Evolutionary conservation across 495 filamentous ascomycete species (phyloP).

Genomic region (Penicillium paxilli): DNA sequence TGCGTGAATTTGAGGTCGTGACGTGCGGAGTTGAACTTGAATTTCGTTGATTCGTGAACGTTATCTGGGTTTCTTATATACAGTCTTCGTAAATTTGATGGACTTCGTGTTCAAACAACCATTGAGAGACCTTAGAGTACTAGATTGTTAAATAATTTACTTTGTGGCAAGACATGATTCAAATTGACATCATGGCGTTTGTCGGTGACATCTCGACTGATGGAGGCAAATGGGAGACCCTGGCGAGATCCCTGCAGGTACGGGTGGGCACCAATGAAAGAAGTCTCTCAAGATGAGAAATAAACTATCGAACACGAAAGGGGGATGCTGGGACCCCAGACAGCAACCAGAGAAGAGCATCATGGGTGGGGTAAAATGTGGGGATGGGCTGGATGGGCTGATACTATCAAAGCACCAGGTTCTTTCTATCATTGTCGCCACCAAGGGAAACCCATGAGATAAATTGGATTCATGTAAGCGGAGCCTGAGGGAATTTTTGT

Average conservation of each 20-base stretch:
- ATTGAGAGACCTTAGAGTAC: not conserved
- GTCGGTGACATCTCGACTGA: constrained; percentile 1
- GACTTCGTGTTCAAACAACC: too few species aligned
- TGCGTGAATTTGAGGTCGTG: too few species aligned
- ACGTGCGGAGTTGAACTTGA: too few species aligned
- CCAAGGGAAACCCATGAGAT: not conserved
- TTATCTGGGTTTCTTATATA: too few species aligned
- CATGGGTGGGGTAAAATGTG: not conserved
- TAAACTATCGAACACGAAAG: not conserved
- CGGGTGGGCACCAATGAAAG: constrained; percentile 1
- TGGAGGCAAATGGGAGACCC: not conserved
- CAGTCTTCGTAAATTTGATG: too few species aligned
- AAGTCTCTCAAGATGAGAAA: not conserved
- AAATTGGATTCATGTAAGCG: not conserved
- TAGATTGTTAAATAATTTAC: not conserved
- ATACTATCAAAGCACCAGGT: too few species aligned
- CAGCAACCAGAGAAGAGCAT: not conserved
- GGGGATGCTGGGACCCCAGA: not conserved
- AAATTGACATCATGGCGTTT: constrained; percentile 6
- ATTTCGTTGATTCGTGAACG: too few species aligned
- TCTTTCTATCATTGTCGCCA: not conserved
- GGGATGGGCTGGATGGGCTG: not conserved
- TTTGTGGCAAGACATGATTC: constrained; percentile 10
- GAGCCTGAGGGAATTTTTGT: too few species aligned
- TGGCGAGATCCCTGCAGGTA: not conserved